A percentile compares a stretch with the other conserved stretches of the same genome.
These are phyloP conservation scores for Botryotinia convoluta DNA, from an alignment of 2,329 filamentous ascomycete genomes.

Conservation along the genomic window DNA sequence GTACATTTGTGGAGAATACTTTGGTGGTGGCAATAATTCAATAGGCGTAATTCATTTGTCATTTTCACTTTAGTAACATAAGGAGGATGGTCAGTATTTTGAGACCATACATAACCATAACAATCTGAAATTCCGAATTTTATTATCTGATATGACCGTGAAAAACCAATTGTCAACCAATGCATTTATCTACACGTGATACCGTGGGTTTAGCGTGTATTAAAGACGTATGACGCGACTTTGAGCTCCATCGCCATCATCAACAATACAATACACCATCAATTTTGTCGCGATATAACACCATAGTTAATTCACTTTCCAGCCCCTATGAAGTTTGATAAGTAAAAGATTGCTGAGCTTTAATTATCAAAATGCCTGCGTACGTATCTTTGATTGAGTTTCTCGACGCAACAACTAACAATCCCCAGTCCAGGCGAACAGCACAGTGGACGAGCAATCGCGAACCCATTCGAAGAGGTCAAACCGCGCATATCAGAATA, in stretches of 20 bases:
- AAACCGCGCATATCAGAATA: slow-evolving; percentile 71
- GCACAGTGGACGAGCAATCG: slow-evolving; percentile 50
- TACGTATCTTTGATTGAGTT: slow-evolving; percentile 35
- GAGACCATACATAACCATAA: slow-evolving; percentile 1
- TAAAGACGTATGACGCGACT: slow-evolving; percentile 14
- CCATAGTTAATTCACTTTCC: background rate
- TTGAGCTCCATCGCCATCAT: background rate
- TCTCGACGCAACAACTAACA: slow-evolving; percentile 21
- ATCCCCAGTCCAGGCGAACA: slow-evolving; percentile 64
- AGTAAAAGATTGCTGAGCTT: slow-evolving; percentile 16
- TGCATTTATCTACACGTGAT: slow-evolving; percentile 14
- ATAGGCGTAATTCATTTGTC: slow-evolving; percentile 33
- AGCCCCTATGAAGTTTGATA: slow-evolving; percentile 2
- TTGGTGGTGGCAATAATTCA: slow-evolving; percentile 27
- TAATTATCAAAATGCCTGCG: slow-evolving; percentile 45
- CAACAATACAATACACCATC: background rate
- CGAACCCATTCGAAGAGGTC: slow-evolving; percentile 79
- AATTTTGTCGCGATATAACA: background rate
- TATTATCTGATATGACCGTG: background rate
- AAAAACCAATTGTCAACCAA: background rate
- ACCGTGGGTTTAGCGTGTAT: slow-evolving; percentile 18
- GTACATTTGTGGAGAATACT: slow-evolving; percentile 28
- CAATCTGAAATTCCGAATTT: background rate
- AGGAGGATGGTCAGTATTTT: slow-evolving; percentile 17
- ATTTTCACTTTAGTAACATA: slow-evolving; percentile 23